Base-by-base conservation (phyloP, 2,329 filamentous ascomycete species). In the Aspergillus sp. region DNA sequence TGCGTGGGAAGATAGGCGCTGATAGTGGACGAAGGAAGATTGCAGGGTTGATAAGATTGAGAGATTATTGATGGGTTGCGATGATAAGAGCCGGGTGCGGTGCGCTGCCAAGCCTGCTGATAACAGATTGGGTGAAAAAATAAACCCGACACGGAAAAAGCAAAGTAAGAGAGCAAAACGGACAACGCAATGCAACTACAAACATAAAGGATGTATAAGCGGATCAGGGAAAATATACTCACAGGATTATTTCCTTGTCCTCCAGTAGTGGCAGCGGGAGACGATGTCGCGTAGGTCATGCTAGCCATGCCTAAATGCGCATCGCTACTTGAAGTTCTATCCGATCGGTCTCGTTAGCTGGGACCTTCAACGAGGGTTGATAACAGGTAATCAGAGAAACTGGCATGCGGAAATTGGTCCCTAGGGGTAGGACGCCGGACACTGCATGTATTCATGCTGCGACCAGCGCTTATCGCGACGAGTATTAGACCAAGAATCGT, bases 241-340 rank as follows among this genome's bases (percentile, higher is more conserved):
- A 78, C 74, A 54, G 75, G 75, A 61, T 70, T 74, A 61, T 71
- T 77, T 62, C 82, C 83, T 70, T 86, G 84, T 53, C 86, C 86
- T 63, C 84, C 85, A 60, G 85, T 83, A 41, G 86, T 88, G 41
- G 84, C 84, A 59, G 85, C 85, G 48, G 86, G 85, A 45, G 86
- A 86, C 63, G 85, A 84, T 62, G 84, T 86, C 66, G 83, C 80
- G 71, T 84, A 85, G 64, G 80, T 84, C 79, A 85, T 83, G 72
- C 75, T 82, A 67, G 79, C 81, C 80, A 85, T 83, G 71, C 71
- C 80, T 74, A 77, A 75, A 67, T 76, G 73, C 53, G 68, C 78
- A 80, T 80, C 78, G 70, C 71, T 72, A 63, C 64, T 65, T 44
- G 72, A 74, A 44, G 66, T 68, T 56, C 71, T 73, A 60, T 43